Evolutionary conservation across 2,329 filamentous ascomycete genomes (phyloP).

Genomic region (Ophiostoma populinum): DNA sequence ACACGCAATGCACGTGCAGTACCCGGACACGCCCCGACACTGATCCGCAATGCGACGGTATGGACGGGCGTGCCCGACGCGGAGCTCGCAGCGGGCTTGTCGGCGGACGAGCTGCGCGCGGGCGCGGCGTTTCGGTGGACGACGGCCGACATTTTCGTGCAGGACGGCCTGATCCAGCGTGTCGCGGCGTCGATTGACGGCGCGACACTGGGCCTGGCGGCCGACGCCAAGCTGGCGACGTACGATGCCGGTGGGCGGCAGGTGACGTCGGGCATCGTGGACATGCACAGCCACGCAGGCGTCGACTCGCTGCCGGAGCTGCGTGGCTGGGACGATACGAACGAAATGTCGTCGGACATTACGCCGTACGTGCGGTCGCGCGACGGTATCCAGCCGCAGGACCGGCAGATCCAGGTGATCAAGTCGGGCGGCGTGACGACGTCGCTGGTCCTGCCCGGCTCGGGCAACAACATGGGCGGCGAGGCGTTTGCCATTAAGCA

Average conservation of each 20-base stretch:
- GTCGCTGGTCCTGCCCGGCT: constrained; percentile 47
- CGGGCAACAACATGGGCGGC: constrained; percentile 56
- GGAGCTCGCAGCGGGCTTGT: constrained; percentile 30
- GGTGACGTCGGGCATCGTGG: constrained; percentile 49
- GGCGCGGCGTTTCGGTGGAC: constrained; percentile 46
- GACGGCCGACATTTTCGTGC: constrained; percentile 39
- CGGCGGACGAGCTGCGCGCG: constrained; percentile 32
- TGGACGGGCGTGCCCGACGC: constrained; percentile 43
- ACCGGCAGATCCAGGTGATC: constrained; percentile 49
- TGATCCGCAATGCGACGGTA: constrained; percentile 49
- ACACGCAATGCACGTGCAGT: constrained; percentile 43
- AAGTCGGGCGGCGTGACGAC: constrained; percentile 59
- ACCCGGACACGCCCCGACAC: constrained; percentile 37
- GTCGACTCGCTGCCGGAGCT: constrained; percentile 39
- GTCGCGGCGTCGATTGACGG: constrained; percentile 28
- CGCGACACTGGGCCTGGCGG: neutral
- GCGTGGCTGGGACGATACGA: constrained; percentile 37
- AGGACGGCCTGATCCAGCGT: constrained; percentile 41
- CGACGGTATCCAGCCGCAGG: constrained; percentile 45
- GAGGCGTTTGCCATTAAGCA: constrained; percentile 55
- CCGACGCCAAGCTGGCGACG: neutral
- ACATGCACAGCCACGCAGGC: constrained; percentile 54
- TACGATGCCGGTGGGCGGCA: constrained; percentile 43
- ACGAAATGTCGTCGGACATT: constrained; percentile 45
- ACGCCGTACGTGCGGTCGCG: constrained; percentile 52